phyloP scores from a whole-genome alignment of 1,139 yeast species.

The Suhomyces bolitotheri region DNA sequence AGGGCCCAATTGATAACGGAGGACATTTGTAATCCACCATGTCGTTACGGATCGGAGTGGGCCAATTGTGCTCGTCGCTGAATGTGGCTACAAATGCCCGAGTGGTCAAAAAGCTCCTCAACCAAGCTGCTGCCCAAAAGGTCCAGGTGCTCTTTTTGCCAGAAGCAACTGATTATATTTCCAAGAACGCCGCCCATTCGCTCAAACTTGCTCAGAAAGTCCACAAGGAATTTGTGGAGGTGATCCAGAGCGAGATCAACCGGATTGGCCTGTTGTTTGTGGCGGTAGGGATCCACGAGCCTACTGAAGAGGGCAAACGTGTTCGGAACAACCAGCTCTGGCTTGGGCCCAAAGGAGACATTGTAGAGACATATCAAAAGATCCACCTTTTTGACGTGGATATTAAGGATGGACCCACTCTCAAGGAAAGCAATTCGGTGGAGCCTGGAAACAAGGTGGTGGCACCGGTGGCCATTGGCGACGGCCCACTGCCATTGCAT shows the following conservation, averaged over 20 bases:
- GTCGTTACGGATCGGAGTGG: conserved; percentile 61
- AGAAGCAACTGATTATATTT: conserved; percentile 89
- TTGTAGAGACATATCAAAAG: conserved; percentile 73
- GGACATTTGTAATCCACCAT: no score
- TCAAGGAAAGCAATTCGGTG: conserved; percentile 76
- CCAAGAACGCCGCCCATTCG: conserved; percentile 68
- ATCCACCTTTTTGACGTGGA: conserved; percentile 89
- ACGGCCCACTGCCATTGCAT: conserved; percentile 38
- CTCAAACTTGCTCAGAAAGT: conserved; percentile 55
- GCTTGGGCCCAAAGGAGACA: conserved; percentile 63
- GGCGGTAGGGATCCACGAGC: conserved; percentile 81
- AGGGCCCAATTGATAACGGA: no score
- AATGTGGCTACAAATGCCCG: conserved; percentile 59
- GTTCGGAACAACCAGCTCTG: conserved; percentile 75
- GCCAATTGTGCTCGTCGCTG: conserved; percentile 80
- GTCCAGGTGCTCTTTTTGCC: conserved; percentile 79
- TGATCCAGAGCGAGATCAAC: conserved; percentile 50
- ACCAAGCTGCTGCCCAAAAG: conserved; percentile 57
- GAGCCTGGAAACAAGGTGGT: conserved; percentile 68
- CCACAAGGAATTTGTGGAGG: conserved; percentile 49
- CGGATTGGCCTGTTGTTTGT: conserved; percentile 35
- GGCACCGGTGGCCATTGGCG: conserved; percentile 45
- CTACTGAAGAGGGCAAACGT: conserved; percentile 42
- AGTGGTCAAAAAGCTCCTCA: conserved; percentile 57
- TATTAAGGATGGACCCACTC: conserved; percentile 69